Percentiles rank a stretch among this genome's conserved stretches.
Conservation (phyloP, 371 early-diverging fungal species). For the Batkoa obscura region DNA sequence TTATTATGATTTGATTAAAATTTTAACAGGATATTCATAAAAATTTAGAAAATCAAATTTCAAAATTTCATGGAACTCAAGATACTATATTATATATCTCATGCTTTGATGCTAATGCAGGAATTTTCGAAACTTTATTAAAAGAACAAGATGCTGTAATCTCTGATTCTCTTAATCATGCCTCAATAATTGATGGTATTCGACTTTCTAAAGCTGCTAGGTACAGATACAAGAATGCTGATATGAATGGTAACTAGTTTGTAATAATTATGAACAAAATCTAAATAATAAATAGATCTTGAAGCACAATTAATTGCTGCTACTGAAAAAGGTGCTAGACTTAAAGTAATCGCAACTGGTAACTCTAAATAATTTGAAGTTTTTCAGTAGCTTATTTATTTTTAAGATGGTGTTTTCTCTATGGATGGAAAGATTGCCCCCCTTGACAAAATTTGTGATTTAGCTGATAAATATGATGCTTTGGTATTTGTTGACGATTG, state of each 20-base stretch:
- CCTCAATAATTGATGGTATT: slow-evolving; percentile 43
- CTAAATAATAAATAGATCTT: slow-evolving; percentile 15
- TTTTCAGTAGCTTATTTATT: background rate
- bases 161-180: slow-evolving; percentile 38
- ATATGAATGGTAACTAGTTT: slow-evolving; percentile 15
- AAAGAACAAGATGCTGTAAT: slow-evolving; percentile 36
- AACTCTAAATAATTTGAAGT: background rate
- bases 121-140: slow-evolving; percentile 35
- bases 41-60: slow-evolving; percentile 28
- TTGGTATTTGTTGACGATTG: slow-evolving; percentile 40
- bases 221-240: slow-evolving; percentile 32
- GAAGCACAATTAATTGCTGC: slow-evolving; percentile 24
- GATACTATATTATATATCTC: slow-evolving; percentile 41
- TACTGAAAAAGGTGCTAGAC: slow-evolving; percentile 20
- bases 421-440: slow-evolving; percentile 44
- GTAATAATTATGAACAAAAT: background rate
- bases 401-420: slow-evolving; percentile 35
- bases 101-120: slow-evolving; percentile 48
- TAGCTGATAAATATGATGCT: slow-evolving; percentile 36
- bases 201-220: slow-evolving; percentile 36
- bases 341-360: slow-evolving; percentile 31
- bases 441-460: slow-evolving; percentile 29
- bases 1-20: background rate
- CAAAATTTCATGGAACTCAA: slow-evolving; percentile 25
- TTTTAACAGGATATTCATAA: slow-evolving; percentile 26